phyloP scores from a whole-genome alignment of 495 filamentous ascomycete genomes.

The Neurospora terricola region DNA sequence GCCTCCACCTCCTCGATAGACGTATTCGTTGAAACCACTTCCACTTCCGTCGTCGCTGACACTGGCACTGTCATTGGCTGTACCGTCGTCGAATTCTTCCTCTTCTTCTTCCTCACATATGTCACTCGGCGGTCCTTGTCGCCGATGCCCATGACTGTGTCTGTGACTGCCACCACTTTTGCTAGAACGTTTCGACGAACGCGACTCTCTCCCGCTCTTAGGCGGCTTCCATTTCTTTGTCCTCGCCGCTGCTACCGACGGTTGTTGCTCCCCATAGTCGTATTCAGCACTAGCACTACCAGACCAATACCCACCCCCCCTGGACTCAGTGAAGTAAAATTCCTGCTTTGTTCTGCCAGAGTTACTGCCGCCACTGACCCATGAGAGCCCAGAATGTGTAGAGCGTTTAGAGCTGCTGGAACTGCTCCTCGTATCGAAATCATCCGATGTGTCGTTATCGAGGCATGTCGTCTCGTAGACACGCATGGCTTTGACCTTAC shows the following conservation, averaged over 20 bases:
- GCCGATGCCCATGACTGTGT: not conserved
- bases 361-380: slow-evolving; percentile 1
- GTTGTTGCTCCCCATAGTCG: not conserved
- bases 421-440: slow-evolving; percentile 13
- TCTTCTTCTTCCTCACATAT: not conserved
- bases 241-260: not conserved
- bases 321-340: slow-evolving; percentile 11
- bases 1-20: not conserved
- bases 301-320: slow-evolving; percentile 2
- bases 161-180: not conserved
- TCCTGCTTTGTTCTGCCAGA: not conserved
- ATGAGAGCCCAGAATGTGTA: not conserved
- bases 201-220: slow-evolving; percentile 1
- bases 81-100: slow-evolving; percentile 4
- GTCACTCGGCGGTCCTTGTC: not conserved
- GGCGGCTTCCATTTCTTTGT: not conserved
- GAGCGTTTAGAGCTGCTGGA: not conserved
- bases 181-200: not conserved
- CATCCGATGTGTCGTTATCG: not conserved
- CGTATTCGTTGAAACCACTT: not conserved
- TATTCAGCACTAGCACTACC: not conserved
- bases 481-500: slow-evolving; percentile 15
- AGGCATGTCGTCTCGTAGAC: slow-evolving; percentile 13
- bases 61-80: slow-evolving; percentile 5
- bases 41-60: not conserved